Conservation (phyloP, 768 basidiomycete genomes). For the Termitomyces sp. region DNA sequence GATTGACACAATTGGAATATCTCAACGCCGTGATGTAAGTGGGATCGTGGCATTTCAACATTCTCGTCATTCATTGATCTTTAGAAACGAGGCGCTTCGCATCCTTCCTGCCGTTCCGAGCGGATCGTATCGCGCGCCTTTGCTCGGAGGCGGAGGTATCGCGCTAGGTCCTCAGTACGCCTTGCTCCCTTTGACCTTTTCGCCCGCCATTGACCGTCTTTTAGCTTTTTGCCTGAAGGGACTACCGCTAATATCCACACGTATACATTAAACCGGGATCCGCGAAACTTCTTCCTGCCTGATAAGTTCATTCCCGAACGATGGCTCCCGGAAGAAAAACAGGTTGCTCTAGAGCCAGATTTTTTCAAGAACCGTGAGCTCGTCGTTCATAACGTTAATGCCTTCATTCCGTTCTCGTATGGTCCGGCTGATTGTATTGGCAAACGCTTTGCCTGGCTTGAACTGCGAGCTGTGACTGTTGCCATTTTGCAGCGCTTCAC, state of each 20-base stretch:
- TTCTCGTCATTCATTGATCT: background rate
- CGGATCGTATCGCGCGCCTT: slow-evolving; percentile 23
- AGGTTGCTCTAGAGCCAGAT: slow-evolving; percentile 12
- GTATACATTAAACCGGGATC: slow-evolving; percentile 30
- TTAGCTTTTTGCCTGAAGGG: slow-evolving; percentile 33
- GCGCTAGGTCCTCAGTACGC: slow-evolving; percentile 17
- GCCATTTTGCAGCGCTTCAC: slow-evolving; percentile 24
- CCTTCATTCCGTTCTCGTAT: slow-evolving; percentile 32
- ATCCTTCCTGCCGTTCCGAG: slow-evolving; percentile 30
- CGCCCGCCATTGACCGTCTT: background rate
- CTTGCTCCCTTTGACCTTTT: background rate
- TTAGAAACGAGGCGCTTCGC: slow-evolving; percentile 32
- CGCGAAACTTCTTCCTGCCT: slow-evolving; percentile 30
- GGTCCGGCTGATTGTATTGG: slow-evolving; percentile 51
- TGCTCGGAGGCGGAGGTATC: background rate
- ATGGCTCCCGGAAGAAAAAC: slow-evolving; percentile 23
- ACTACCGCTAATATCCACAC: slow-evolving; percentile 30
- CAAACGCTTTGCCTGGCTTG: slow-evolving; percentile 27
- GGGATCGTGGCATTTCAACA: background rate
- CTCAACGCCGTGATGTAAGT: slow-evolving; percentile 29
- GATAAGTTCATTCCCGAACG: slow-evolving; percentile 33
- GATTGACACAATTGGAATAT: slow-evolving; percentile 6
- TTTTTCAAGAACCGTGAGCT: slow-evolving; percentile 9
- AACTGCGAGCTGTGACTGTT: slow-evolving; percentile 25
- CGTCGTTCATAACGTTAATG: slow-evolving; percentile 18